Base-by-base conservation (phyloP, 1,284 basidiomycete genomes). In the Clitocybe nebularis region DNA sequence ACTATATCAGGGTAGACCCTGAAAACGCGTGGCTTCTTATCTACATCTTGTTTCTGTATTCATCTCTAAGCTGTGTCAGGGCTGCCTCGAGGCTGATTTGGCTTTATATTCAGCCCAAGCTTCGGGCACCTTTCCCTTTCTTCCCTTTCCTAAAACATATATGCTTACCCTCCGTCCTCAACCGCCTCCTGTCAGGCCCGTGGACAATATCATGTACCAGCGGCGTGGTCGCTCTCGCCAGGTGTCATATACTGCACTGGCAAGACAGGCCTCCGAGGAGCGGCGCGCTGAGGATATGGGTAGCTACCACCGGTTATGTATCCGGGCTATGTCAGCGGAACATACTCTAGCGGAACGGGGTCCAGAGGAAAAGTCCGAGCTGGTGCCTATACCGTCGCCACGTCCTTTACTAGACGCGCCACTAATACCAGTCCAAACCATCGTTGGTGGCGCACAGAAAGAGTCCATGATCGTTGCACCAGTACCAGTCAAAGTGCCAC, bases 191-290 rank as follows among this genome's bases (percentile, higher is more conserved):
- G 33, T 32, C 26, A 41, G 32, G 14, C 43, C 39, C 32, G 45
- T 42, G 24, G 46, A 41, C 36, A 30, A 38, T 17, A 38, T 17
- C 37, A 40, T 42, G 40, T 49, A 44, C 52, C 58, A 64, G 6
- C 55, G 53, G 25, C 68, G 75, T 24, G 76, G 76, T 7, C 67
- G 76, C 40, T 78, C 76, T 6, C 64, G 68, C 20, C 58, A 64
- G 35, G 57, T 79, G 3, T 72, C 76, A 1, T 52, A 59, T 16
- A 66, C 66, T 25, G 77, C 76, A 0, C 55, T 76, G 23, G 75
- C 75, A 1, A 57, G 76, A 39, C 66, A 66, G 38, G 72, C 73
- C 0, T 72, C 73, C 10, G 71, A 75, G 39, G 73, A 79, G 43
- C 68, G 73, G 33, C 49, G 51, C 30, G 43, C 16, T 54, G 53